Evolutionary conservation across 1,284 basidiomycete species (phyloP).

Genomic region (Puccinia triticina): DNA sequence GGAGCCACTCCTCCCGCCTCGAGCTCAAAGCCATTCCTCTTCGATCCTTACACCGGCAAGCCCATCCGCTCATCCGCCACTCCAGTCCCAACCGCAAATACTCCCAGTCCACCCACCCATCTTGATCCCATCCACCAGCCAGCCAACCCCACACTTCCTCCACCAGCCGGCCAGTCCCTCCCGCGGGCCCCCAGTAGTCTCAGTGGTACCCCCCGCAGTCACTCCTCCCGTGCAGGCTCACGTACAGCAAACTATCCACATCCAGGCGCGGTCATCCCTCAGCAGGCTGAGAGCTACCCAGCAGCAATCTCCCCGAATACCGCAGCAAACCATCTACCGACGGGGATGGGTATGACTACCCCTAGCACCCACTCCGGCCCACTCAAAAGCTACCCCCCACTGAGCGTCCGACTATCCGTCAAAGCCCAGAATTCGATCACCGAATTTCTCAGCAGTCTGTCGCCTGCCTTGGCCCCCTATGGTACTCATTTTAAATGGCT

Average conservation of each 20-base stretch:
- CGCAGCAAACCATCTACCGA: not conserved
- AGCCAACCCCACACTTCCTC: not conserved
- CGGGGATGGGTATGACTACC: not conserved
- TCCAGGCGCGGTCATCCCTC: constrained; percentile 4
- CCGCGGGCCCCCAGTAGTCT: not conserved
- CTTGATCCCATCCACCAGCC: constrained; percentile 3
- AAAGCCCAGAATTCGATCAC: constrained; percentile 37
- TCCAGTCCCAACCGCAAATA: not conserved
- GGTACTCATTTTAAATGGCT: constrained; percentile 34
- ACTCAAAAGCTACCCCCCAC: not conserved
- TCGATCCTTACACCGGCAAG: constrained; percentile 46
- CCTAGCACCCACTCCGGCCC: not conserved
- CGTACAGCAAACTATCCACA: constrained; percentile 20
- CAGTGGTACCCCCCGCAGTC: constrained; percentile 28
- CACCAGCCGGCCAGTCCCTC: not conserved
- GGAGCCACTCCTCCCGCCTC: constrained; percentile 29
- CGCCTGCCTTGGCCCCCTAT: constrained; percentile 32
- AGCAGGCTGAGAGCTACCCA: not conserved
- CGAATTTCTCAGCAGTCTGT: constrained; percentile 27
- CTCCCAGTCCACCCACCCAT: constrained; percentile 34
- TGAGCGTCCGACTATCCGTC: constrained; percentile 24
- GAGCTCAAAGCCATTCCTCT: constrained; percentile 29
- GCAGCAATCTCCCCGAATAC: not conserved
- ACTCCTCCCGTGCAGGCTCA: constrained; percentile 1
- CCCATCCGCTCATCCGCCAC: constrained; percentile 11